Percentiles rank a stretch among this genome's conserved stretches.
These are phyloP conservation scores for Paramecium tetraurelia DNA, from an alignment of 73 alveolate genomes.

Conservation along the genomic window DNA sequence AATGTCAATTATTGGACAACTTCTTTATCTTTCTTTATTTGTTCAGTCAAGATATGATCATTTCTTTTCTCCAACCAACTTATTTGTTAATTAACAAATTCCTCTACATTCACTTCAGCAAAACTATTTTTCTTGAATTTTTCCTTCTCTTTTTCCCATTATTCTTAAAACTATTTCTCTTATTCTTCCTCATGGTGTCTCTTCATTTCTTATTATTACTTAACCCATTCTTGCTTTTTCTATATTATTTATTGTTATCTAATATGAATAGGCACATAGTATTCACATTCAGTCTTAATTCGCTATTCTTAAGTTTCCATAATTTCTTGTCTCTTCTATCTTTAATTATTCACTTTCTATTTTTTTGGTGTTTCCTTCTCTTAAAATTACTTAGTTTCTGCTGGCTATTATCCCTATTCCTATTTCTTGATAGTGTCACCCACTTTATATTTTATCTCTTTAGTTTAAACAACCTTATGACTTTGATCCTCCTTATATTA, in stretches of 20 bases:
- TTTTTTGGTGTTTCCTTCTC: conserved; percentile 18
- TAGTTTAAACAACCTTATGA: neutral
- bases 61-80: conserved; percentile 28
- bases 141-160: neutral
- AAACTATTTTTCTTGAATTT: neutral
- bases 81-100: neutral
- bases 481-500: neutral
- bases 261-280: neutral
- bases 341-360: neutral
- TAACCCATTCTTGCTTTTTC: neutral
- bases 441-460: conserved; percentile 1
- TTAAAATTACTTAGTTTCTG: neutral
- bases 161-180: neutral
- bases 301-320: neutral
- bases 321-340: conserved; percentile 10
- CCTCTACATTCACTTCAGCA: neutral
- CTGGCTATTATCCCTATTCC: neutral
- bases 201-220: neutral
- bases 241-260: conserved; percentile 3
- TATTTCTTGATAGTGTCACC: conserved; percentile 24
- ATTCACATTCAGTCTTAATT: conserved; percentile 37
- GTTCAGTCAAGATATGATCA: neutral
- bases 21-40: conserved; percentile 28
- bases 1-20: neutral
- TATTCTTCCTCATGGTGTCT: neutral